A percentile compares a stretch with the other conserved stretches of the same genome.
phyloP scores from a whole-genome alignment of 148 eudicot species.

The Vaccinium darrowii region DNA sequence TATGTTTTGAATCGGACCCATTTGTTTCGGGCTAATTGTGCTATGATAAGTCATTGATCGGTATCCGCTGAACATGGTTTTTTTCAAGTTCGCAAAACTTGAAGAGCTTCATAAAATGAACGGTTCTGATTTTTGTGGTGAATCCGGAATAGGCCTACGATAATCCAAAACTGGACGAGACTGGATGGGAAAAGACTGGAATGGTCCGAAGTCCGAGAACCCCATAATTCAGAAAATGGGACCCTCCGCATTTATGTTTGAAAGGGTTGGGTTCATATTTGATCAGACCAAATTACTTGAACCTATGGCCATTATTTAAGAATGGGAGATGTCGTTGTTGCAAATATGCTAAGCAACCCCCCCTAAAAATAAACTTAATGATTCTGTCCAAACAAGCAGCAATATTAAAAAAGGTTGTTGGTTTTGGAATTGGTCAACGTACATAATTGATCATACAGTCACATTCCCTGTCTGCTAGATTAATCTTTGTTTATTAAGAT shows the following conservation, averaged over 20 bases:
- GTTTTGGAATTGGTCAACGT: conserved; percentile 12
- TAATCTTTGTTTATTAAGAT: background rate
- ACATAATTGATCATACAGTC: background rate
- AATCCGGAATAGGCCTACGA: no score
- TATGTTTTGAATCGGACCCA: background rate
- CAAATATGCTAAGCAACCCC: conserved; percentile 13
- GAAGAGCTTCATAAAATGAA: no score
- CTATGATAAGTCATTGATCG: no score
- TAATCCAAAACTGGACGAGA: no score
- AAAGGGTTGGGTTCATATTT: background rate
- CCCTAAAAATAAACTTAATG: background rate
- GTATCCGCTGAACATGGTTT: no score
- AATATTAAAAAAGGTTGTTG: conserved; percentile 1
- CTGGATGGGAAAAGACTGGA: no score
- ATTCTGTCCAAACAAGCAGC: background rate
- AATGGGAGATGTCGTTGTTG: conserved; percentile 18
- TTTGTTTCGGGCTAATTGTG: no score
- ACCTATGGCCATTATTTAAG: background rate
- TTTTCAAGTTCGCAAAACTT: no score
- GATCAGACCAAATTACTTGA: background rate
- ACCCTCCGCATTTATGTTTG: background rate
- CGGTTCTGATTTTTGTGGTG: no score
- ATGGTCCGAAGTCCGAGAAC: no score
- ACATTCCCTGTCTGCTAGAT: conserved; percentile 8
- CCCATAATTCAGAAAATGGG: background rate